phyloP scores from a whole-genome alignment of 2,329 filamentous ascomycete species.

The Cercospora brassicicola region DNA sequence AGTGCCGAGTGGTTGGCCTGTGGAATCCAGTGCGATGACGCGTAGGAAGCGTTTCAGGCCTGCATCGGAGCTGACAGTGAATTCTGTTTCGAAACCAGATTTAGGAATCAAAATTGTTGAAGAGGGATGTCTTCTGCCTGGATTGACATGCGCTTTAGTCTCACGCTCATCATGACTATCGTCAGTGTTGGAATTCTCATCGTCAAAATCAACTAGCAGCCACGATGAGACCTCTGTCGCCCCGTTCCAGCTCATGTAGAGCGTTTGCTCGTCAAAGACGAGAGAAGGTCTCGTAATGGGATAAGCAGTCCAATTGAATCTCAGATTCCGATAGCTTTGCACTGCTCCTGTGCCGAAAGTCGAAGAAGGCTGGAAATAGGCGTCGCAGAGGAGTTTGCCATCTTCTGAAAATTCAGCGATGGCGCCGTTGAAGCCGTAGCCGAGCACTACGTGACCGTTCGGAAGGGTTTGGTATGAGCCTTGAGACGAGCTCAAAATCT shows the following conservation, averaged over 20 bases:
- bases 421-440: conserved; percentile 51
- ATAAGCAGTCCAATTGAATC: conserved; percentile 51
- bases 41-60: conserved; percentile 26
- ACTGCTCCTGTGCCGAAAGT: conserved; percentile 40
- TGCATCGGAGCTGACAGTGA: background rate
- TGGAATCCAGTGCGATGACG: conserved; percentile 28
- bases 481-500: conserved; percentile 51
- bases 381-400: conserved; percentile 55
- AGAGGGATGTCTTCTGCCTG: background rate
- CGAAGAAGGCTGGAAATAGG: conserved; percentile 52
- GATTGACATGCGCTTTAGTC: no score
- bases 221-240: conserved; percentile 48
- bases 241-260: conserved; percentile 55
- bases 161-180: no score
- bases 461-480: conserved; percentile 55
- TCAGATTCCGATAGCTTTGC: conserved; percentile 55
- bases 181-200: background rate
- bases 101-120: conserved; percentile 18
- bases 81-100: conserved; percentile 24
- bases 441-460: conserved; percentile 55
- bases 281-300: conserved; percentile 32
- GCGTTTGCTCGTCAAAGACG: conserved; percentile 29
- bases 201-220: conserved; percentile 45
- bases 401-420: conserved; percentile 45
- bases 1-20: conserved; percentile 19